Evolutionary conservation across 176 grass and related monocot genomes (phyloP).

Genomic region (Triticum timopheevii): DNA sequence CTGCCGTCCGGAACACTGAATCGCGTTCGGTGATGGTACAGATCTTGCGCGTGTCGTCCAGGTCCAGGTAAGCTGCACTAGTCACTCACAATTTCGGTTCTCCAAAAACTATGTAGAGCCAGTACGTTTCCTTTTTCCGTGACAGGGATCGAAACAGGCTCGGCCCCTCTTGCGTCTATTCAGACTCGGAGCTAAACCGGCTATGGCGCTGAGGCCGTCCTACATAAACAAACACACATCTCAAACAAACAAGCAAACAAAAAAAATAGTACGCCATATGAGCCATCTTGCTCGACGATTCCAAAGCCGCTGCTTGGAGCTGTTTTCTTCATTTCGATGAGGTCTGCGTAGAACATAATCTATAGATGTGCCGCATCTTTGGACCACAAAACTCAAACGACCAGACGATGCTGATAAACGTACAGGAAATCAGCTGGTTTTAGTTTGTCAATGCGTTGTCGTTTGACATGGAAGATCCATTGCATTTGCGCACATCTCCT

Average conservation of each 20-base stretch:
- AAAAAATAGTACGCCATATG: background rate
- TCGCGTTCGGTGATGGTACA: background rate
- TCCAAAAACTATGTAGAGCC: too few relatives aligned
- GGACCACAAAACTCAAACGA: too few relatives aligned
- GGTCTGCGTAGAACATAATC: background rate
- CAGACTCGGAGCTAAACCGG: background rate
- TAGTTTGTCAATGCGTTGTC: background rate
- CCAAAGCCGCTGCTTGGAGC: background rate
- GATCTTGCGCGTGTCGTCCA: background rate
- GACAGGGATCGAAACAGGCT: background rate
- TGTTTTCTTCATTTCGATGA: background rate
- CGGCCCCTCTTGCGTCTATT: background rate
- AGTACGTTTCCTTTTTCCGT: background rate
- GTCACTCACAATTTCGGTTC: too few relatives aligned
- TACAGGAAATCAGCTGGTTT: too few relatives aligned
- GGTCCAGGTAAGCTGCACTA: too few relatives aligned
- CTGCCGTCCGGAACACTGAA: background rate
- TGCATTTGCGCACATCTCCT: background rate
- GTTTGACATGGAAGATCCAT: constrained; percentile 12
- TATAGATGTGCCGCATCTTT: background rate
- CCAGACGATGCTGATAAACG: too few relatives aligned
- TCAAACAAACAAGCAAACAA: too few relatives aligned
- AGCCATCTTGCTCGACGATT: background rate
- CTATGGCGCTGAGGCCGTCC: background rate
- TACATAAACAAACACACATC: too few relatives aligned